Percentiles rank a stretch among this genome's conserved stretches.
These are phyloP conservation scores for Voacanga thouarsii DNA, from an alignment of 257 asterid genomes.

Conservation along the genomic window DNA sequence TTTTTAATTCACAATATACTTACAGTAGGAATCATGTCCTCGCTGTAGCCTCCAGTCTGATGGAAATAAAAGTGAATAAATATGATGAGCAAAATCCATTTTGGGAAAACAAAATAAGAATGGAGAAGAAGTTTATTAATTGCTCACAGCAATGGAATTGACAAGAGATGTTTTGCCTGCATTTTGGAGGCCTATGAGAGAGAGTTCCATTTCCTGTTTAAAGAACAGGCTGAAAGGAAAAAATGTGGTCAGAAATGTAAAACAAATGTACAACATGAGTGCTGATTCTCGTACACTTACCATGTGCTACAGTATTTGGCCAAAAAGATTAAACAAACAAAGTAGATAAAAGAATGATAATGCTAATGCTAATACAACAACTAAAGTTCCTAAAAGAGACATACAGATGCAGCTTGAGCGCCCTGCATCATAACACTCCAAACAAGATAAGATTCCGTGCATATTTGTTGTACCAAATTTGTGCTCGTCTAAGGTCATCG, in stretches of 20 bases:
- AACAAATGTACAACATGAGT: neutral
- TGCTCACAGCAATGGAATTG: slow-evolving; percentile 79
- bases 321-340: neutral
- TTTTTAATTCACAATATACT: slow-evolving; percentile 29
- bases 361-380: neutral
- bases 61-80: slow-evolving; percentile 24
- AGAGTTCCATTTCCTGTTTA: slow-evolving; percentile 96
- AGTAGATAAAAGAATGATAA: neutral
- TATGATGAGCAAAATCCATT: slow-evolving; percentile 1
- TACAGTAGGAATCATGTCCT: slow-evolving; percentile 97
- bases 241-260: slow-evolving; percentile 17
- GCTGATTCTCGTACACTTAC: neutral
- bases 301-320: neutral
- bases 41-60: slow-evolving; percentile 94
- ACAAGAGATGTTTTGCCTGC: slow-evolving; percentile 96
- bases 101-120: slow-evolving; percentile 1
- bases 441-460: neutral
- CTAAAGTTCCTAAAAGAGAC: neutral
- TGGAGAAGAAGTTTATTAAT: neutral
- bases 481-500: neutral
- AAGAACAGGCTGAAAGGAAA: slow-evolving; percentile 61
- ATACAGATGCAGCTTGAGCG: neutral
- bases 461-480: neutral
- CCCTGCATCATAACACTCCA: neutral
- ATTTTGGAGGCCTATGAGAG: slow-evolving; percentile 86